Evolutionary conservation across 1,139 yeast species (phyloP), one percentile per base, ranked within the genome.

Genomic region (Saccharomycopsis hybrid): DNA sequence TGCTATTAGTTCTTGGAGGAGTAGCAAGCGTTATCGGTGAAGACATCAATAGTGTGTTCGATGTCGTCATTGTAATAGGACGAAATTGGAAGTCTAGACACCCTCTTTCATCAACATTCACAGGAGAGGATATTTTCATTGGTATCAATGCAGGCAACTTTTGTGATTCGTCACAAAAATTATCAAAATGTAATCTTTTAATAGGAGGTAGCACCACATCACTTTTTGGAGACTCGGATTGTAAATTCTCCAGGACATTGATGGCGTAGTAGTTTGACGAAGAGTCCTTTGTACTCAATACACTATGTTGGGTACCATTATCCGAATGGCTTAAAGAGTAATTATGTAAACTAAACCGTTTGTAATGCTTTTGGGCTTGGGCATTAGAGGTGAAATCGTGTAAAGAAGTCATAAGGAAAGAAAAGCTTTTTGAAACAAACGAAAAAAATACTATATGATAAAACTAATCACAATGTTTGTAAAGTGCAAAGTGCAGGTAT

Each of bases 121-220:
- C 42, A 5, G 54, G 51, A 3, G 42, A 32, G 3, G 43, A 44
- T 2, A 51, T 48, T 29, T 42, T 51, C 43, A 51, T 48, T 2
- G 54, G 54, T 18, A 51, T 41, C 24, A 51, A 43, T 3, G 51
- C 50, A 3, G 54, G 54, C 18, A 51, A 38, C 28, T 51, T 49
- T 3, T 43, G 38, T 36, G n/a, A n/a, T n/a, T n/a, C n/a, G n/a
- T n/a, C n/a, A n/a, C n/a, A n/a, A n/a, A n/a, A n/a, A n/a, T n/a
- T n/a, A n/a, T n/a, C n/a, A n/a, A n/a, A n/a, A n/a, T n/a, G n/a
- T n/a, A n/a, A n/a, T n/a, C n/a, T n/a, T n/a, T n/a, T n/a, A n/a
- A n/a, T n/a, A n/a, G n/a, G n/a, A n/a, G n/a, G n/a, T n/a, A n/a
- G n/a, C n/a, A n/a, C n/a, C n/a, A n/a, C n/a, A n/a, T n/a, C n/a